phyloP scores from a whole-genome alignment of 352 stramenopile genomes.

The Phytophthora foliorum region DNA sequence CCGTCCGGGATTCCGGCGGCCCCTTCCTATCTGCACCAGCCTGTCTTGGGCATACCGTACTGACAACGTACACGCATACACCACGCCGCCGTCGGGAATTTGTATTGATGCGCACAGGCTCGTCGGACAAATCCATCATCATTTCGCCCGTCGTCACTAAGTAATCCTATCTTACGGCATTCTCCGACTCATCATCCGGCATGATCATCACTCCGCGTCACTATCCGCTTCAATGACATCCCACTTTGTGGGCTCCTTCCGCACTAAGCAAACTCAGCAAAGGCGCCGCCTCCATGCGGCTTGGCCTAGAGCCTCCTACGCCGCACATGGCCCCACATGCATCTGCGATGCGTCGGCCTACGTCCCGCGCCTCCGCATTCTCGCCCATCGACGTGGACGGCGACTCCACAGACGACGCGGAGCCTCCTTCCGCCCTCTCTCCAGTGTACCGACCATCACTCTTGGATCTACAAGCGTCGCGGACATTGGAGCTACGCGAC shows the following conservation, averaged over 20 bases:
- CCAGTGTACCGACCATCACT: constrained; percentile 29
- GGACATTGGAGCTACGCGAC: constrained; percentile 1
- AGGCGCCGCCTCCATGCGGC: constrained; percentile 29
- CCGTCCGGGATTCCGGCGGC: background rate
- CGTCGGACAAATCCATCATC: constrained; percentile 22
- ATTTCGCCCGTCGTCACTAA: background rate
- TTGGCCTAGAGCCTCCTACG: constrained; percentile 23
- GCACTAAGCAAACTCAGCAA: background rate
- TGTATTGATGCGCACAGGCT: too few species aligned
- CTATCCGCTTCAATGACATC: constrained; percentile 28
- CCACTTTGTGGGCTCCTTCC: background rate
- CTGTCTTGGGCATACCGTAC: constrained; percentile 12
- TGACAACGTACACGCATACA: background rate
- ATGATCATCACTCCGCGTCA: constrained; percentile 22
- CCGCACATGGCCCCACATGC: constrained; percentile 14
- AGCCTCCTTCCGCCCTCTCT: constrained; percentile 13
- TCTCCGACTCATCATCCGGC: background rate
- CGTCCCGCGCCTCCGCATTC: constrained; percentile 18
- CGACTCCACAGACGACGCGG: constrained; percentile 31
- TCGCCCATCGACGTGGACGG: constrained; percentile 42
- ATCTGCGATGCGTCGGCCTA: background rate
- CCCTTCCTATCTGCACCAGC: constrained; percentile 20
- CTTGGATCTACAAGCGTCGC: background rate
- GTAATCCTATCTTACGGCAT: constrained; percentile 5
- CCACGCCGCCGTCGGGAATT: background rate